Conservation (phyloP, 2,329 filamentous ascomycete species). For the Onygena corvina region DNA sequence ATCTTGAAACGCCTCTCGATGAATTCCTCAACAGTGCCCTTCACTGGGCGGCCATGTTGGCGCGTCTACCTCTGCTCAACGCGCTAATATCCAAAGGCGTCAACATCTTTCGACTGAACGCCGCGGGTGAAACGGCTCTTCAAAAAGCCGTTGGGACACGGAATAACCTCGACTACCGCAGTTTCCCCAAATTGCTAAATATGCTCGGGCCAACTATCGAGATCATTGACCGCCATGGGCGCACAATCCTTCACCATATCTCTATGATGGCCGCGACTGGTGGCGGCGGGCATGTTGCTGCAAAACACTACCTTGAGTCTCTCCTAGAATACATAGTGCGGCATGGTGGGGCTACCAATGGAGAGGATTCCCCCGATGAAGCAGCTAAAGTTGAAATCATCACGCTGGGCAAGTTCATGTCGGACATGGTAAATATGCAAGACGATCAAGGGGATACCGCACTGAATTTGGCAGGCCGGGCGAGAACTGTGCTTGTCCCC, state of each 20-base stretch:
- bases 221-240: conserved; percentile 72
- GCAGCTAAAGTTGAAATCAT: conserved; percentile 50
- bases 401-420: conserved; percentile 84
- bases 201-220: conserved; percentile 83
- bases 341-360: conserved; percentile 54
- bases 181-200: conserved; percentile 82
- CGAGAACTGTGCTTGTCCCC: conserved; percentile 94
- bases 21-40: conserved; percentile 73
- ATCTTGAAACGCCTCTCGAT: conserved; percentile 88
- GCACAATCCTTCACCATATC: conserved; percentile 92
- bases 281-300: conserved; percentile 69
- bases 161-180: conserved; percentile 83
- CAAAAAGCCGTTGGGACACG: conserved; percentile 89
- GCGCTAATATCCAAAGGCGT: conserved; percentile 74
- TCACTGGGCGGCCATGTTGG: conserved; percentile 91
- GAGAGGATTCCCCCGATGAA: conserved; percentile 19
- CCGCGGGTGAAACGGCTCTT: conserved; percentile 77
- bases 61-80: conserved; percentile 68
- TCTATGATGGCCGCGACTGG: conserved; percentile 92
- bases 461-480: conserved; percentile 81
- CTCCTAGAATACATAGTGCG: conserved; percentile 88
- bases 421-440: conserved; percentile 89
- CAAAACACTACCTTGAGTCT: conserved; percentile 90
- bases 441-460: conserved; percentile 93
- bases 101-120: conserved; percentile 77